Evolutionary conservation across 495 filamentous ascomycete genomes (phyloP).

Genomic region (Neurospora cerealis): DNA sequence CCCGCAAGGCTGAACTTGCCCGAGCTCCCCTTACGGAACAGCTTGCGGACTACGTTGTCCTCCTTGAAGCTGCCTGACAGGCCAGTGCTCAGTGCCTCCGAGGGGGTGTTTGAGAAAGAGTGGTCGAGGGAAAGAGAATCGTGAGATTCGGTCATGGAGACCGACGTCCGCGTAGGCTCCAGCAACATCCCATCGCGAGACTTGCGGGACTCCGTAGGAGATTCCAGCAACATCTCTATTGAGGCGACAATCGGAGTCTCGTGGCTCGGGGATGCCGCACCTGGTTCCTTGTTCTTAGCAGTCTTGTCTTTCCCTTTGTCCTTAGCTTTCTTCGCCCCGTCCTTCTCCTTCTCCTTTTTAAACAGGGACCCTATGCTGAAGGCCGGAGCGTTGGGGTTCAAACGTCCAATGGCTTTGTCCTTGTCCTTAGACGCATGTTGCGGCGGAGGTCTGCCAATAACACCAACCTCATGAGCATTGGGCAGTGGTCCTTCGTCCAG

Average conservation of each 20-base stretch:
- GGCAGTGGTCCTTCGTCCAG: constrained; percentile 33
- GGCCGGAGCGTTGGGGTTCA: constrained; percentile 43
- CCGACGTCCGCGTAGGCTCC: constrained; percentile 47
- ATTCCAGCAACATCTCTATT: constrained; percentile 29
- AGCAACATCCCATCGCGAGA: constrained; percentile 42
- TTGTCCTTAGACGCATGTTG: constrained; percentile 27
- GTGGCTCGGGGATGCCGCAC: constrained; percentile 6
- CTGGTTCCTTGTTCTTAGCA: constrained; percentile 17
- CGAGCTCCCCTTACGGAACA: constrained; percentile 70
- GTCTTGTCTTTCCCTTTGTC: constrained; percentile 23
- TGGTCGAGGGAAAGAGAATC: constrained; percentile 59
- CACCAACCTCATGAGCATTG: constrained; percentile 36
- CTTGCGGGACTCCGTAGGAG: constrained; percentile 50
- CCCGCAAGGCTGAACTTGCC: constrained; percentile 69
- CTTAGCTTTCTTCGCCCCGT: constrained; percentile 19
- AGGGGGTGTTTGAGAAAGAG: constrained; percentile 54
- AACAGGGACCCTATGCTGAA: constrained; percentile 38
- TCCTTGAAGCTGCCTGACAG: constrained; percentile 30
- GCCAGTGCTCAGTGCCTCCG: constrained; percentile 44
- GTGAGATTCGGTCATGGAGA: constrained; percentile 50
- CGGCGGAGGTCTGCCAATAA: constrained; percentile 41
- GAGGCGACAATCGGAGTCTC: constrained; percentile 6
- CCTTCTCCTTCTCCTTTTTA: constrained; percentile 30
- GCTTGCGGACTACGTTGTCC: constrained; percentile 53
- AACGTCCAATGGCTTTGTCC: constrained; percentile 23